A percentile compares a stretch with the other conserved stretches of the same genome.
These are phyloP conservation scores for Vinca major DNA, from an alignment of 305 asterid genomes.

Conservation along the genomic window DNA sequence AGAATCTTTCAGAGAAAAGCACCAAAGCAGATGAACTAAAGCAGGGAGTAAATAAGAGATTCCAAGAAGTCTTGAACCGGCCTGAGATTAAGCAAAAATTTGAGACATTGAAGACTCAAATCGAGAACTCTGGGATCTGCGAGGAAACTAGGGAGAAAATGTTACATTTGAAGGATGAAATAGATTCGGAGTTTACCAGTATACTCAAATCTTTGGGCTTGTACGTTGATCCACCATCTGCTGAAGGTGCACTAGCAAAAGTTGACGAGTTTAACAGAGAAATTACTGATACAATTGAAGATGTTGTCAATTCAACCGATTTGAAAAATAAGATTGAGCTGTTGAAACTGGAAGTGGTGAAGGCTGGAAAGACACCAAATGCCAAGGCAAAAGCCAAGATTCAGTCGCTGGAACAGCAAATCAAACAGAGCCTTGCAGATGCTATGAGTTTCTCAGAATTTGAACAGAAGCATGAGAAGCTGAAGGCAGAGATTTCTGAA, in stretches of 20 bases:
- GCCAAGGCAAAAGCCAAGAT: constrained; percentile 43
- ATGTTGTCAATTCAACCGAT: constrained; percentile 40
- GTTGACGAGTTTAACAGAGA: constrained; percentile 39
- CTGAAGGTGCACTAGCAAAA: constrained; percentile 28
- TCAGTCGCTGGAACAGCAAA: constrained; percentile 41
- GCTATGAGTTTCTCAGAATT: constrained; percentile 36
- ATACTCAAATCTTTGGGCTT: constrained; percentile 45
- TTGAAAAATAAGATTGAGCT: constrained; percentile 58
- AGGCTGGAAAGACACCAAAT: constrained; percentile 41
- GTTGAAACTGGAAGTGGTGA: constrained; percentile 44
- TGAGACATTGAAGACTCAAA: constrained; percentile 49
- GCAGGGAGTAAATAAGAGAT: constrained; percentile 41
- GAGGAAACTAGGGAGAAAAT: constrained; percentile 54
- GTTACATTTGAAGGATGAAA: constrained; percentile 38
- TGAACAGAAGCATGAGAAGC: constrained; percentile 40
- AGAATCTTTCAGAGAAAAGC: constrained; percentile 27
- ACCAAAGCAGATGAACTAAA: constrained; percentile 32
- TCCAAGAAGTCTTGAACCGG: constrained; percentile 33
- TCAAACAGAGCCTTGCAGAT: constrained; percentile 44
- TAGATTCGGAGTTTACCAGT: constrained; percentile 37
- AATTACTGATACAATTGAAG: constrained; percentile 35
- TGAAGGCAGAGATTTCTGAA: constrained; percentile 40
- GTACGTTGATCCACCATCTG: constrained; percentile 28
- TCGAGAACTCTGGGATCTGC: constrained; percentile 36
- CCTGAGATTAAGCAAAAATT: constrained; percentile 49